Base-by-base conservation (phyloP, 768 basidiomycete species). In the Leccinum subtestaceum region DNA sequence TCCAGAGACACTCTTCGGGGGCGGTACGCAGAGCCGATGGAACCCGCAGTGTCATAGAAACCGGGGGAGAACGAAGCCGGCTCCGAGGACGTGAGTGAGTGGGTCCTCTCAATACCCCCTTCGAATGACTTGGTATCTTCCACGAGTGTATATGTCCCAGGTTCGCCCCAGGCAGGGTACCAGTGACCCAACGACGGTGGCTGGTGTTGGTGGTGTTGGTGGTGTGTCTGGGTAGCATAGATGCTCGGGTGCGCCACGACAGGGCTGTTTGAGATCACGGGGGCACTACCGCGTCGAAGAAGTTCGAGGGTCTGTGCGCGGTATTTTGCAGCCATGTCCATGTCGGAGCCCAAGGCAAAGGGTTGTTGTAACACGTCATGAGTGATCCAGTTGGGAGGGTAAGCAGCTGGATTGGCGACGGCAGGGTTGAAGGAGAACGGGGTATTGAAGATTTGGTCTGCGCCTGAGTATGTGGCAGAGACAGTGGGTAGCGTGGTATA, bases 251-350 rank as follows among this genome's bases (percentile, higher is more conserved):
- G 49, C 45, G 60, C 25, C 17, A 34, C 48, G 5, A 65, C 5
- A 3, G 62, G 31, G 40, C 40, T n/a, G n/a, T n/a, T 40, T n/a
- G 40, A n/a, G 40, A 40, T 40, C 9, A 40, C n/a, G 40, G 40
- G 40, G 45, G 53, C 60, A 34, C 74, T 74, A 1, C 67, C 58
- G 15, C 74, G 77, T n/a, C 73, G 72, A 51, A 81, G 61, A 5
- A 78, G 53, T 11, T 85, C 84, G n/a, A 40, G 17, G 1, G 76
- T 70, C 56, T 83, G 78, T 1, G 74, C 70, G 6, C 80, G 76
- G 63, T 81, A 84, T 56, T 81, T 81, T 11, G 74, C 74, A 19
- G 76, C 58, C 62, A 80, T 75, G 36, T 86, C 84, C 0, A 72
- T n/a, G 38, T 70, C 68, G 12, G 66, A 57, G 12, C 65, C 5